phyloP scores from a whole-genome alignment of 345 rosid species.

The Camelina sativa region DNA sequence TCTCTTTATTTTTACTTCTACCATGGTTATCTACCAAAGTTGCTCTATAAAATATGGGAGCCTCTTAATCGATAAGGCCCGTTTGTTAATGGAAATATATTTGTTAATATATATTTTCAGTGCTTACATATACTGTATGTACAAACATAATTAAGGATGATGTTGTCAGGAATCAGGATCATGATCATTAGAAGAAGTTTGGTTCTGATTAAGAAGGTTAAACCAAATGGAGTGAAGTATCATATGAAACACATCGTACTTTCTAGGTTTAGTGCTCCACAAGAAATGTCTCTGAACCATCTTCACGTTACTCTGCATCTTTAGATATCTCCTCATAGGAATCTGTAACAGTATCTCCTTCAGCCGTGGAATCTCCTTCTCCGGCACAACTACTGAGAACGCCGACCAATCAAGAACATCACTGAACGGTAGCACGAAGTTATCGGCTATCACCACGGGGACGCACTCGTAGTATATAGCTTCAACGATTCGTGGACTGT shows the following conservation, averaged over 20 bases:
- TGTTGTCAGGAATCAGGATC: constrained; percentile 15
- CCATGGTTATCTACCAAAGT: no score
- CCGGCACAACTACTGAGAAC: constrained; percentile 74
- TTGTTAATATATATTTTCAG: neutral
- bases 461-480: constrained; percentile 92
- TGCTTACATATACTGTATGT: neutral
- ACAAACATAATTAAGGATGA: constrained; percentile 11
- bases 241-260: constrained; percentile 91
- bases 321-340: constrained; percentile 64
- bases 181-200: constrained; percentile 33
- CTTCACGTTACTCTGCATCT: constrained; percentile 72
- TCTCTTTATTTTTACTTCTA: no score
- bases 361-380: constrained; percentile 80
- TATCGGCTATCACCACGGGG: constrained; percentile 86
- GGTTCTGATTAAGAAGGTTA: constrained; percentile 62
- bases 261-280: constrained; percentile 74
- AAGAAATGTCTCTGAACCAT: constrained; percentile 89
- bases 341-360: constrained; percentile 77
- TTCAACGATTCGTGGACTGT: constrained; percentile 89
- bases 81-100: neutral
- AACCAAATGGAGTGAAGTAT: constrained; percentile 93
- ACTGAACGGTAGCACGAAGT: constrained; percentile 77
- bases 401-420: constrained; percentile 84
- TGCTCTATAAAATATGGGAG: neutral
- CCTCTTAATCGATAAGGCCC: constrained; percentile 6